Evolutionary conservation across 2,329 filamentous ascomycete species (phyloP), one percentile per base, ranked within the genome.

Genomic region (Phoma sp.): DNA sequence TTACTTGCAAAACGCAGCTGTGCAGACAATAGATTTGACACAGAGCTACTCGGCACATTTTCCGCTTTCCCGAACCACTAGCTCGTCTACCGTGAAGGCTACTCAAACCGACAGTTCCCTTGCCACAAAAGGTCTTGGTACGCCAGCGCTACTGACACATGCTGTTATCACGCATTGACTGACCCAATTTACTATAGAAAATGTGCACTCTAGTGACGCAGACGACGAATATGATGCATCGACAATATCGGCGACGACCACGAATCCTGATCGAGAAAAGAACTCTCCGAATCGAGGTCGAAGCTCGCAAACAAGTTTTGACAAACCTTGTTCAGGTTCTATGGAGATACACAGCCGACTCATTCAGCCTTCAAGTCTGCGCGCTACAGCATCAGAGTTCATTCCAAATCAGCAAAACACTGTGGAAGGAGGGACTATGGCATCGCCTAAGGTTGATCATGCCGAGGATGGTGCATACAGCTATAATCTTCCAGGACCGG

Each of bases 321-420:
- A 14, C 22, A 14, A 22, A 1, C 47, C 44, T 5, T 40, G 35
- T 9, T 46, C 62, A n/a, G 40, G 41, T 8, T 22, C 40, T 11
- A 64, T 60, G 43, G 52, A 59, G 27, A 14, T 42, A 18, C 67
- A 63, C n/a, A 43, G 47, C 13, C 55, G 54, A 18, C 64, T 62
- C 24, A 65, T 52, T 49, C 30, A 46, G 23, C 29, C 50, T 8
- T 71, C 69, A 0, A 62, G 66, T 22, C 57, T 74, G 18, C 66
- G 71, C 30, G 61, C 71, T 10, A 73, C 69, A 30, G 71, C 70
- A 4, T 53, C 62, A 6, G 68, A 65, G 14, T 74, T 74, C 25
- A 52, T 72, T 32, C 71, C 71, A 30, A 32, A 6, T 23, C 25
- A 24, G 23, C 33, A 23, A 22, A n/a, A 22, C 7, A 30, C 10